Evolutionary conservation across 352 stramenopile species (phyloP).

Genomic region (Phytopythium aichiense): DNA sequence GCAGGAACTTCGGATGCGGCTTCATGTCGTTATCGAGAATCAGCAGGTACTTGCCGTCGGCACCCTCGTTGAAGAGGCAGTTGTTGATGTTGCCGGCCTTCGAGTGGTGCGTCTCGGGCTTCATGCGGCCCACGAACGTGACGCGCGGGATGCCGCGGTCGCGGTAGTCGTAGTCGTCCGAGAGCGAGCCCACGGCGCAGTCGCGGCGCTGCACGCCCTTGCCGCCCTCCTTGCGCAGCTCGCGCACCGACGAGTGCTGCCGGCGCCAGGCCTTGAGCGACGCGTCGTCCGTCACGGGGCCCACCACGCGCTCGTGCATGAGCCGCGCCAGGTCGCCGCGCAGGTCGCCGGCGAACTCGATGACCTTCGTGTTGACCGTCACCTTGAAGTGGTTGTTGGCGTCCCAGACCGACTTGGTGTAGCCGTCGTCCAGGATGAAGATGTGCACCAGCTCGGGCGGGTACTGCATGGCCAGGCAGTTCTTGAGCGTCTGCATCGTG

Average conservation of each 20-base stretch:
- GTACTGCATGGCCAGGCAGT: conserved; percentile 86
- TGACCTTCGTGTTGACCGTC: conserved; percentile 88
- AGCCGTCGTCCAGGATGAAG: conserved; percentile 87
- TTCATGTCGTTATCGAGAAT: conserved; percentile 94
- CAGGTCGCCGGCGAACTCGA: conserved; percentile 81
- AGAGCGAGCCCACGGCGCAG: conserved; percentile 82
- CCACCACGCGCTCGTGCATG: conserved; percentile 86
- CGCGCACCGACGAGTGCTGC: conserved; percentile 81
- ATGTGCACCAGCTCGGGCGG: conserved; percentile 83
- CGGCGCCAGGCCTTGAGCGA: conserved; percentile 81
- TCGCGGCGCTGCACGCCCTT: conserved; percentile 83
- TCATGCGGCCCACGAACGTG: conserved; percentile 87
- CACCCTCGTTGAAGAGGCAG: conserved; percentile 85
- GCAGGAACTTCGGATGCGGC: conserved; percentile 84
- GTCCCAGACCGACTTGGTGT: conserved; percentile 88
- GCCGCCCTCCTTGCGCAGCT: conserved; percentile 75
- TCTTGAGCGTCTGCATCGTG: conserved; percentile 83
- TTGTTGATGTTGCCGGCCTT: conserved; percentile 94
- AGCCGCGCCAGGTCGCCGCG: conserved; percentile 74
- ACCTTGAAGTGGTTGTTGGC: conserved; percentile 90
- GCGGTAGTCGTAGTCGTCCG: conserved; percentile 90
- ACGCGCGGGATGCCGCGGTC: conserved; percentile 82
- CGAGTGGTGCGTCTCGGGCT: conserved; percentile 85
- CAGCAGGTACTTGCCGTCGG: conserved; percentile 84
- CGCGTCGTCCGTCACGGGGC: conserved; percentile 69